Evolutionary conservation across 345 rosid species (phyloP).

Genomic region (Citrus maxima): DNA sequence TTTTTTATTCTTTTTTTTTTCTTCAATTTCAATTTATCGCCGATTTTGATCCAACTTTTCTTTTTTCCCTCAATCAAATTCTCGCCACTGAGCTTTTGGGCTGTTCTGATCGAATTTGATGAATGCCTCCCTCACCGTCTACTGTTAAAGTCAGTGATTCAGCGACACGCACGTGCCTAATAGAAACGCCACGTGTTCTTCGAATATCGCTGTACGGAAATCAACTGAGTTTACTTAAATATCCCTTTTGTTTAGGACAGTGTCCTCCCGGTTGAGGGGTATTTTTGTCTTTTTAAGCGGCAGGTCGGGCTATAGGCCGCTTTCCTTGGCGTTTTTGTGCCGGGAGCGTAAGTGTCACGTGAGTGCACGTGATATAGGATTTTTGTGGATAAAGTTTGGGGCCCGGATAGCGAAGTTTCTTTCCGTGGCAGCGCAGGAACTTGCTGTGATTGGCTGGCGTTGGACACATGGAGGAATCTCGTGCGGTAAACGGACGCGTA

Average conservation of each 20-base stretch:
- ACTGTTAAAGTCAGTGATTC: background rate
- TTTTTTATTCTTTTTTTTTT: background rate
- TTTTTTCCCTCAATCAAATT: background rate
- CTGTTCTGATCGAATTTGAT: background rate
- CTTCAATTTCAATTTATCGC: background rate
- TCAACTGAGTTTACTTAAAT: background rate
- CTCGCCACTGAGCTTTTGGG: background rate
- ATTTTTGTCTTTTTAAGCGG: background rate
- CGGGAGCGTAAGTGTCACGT: slow-evolving; percentile 11
- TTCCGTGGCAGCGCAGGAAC: background rate
- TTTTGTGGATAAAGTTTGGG: slow-evolving; percentile 26
- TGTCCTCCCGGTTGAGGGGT: background rate
- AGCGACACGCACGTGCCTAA: slow-evolving; percentile 17
- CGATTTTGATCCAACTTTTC: background rate
- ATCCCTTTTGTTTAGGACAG: background rate
- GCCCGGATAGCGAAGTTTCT: slow-evolving; percentile 26
- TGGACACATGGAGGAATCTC: slow-evolving; percentile 20
- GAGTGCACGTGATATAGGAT: slow-evolving; percentile 18
- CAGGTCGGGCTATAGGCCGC: too few relatives aligned
- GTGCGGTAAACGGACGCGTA: slow-evolving; percentile 6
- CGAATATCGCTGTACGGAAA: background rate
- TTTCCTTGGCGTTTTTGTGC: background rate
- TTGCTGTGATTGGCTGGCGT: slow-evolving; percentile 1
- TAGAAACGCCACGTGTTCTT: slow-evolving; percentile 15
- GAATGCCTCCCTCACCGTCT: background rate